Evolutionary conservation across 805 yeast species (phyloP), one percentile per base, ranked within the genome.

Genomic region (Maudiozyma turicensis): DNA sequence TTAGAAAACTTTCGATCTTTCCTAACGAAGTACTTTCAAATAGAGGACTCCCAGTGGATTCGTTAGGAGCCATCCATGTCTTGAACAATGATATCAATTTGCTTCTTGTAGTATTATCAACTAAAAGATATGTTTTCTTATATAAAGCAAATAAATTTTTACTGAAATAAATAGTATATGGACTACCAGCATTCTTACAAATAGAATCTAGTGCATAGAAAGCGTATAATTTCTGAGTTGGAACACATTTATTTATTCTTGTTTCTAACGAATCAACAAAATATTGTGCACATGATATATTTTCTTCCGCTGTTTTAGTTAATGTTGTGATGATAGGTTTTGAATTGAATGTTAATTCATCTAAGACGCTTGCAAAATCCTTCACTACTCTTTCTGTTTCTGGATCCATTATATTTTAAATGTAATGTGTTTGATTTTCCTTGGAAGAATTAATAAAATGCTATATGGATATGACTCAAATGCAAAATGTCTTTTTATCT

Each of bases 121-220:
- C 91, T 48, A 83, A 69, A n/a, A 86, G 75, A 63, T 86, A 93
- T 2, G 89, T 82, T 53, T 79, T 81, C 29, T 85, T 81, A 66
- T 84, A 91, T 3, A 86, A 70, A 55, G 75, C 77, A 68, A 77
- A 84, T 44, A 66, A 52, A 54, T 53, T 82, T 81, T 54, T 79
- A 73, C 47, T 90, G 83, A 63, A 93, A 80, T 46, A 86, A 65
- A 81, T 73, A n/a, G 88, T 86, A 64, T 91, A 93, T 1, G 98
- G 97, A 52, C 82, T 76, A 8, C 97, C 96, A 33, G 87, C 82
- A 59, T 83, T 86, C 66, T 93, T 93, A 68, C 91, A 85, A 44
- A 93, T 85, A 14, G 97, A 89, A 65, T 93, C 98, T 49, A 93
- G 68, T 43, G 91, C 73, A 62, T 91, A 93, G 52, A 93, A 73